phyloP scores from a whole-genome alignment of 371 early-diverging fungal genomes.

The Apophysomyces variabilis region DNA sequence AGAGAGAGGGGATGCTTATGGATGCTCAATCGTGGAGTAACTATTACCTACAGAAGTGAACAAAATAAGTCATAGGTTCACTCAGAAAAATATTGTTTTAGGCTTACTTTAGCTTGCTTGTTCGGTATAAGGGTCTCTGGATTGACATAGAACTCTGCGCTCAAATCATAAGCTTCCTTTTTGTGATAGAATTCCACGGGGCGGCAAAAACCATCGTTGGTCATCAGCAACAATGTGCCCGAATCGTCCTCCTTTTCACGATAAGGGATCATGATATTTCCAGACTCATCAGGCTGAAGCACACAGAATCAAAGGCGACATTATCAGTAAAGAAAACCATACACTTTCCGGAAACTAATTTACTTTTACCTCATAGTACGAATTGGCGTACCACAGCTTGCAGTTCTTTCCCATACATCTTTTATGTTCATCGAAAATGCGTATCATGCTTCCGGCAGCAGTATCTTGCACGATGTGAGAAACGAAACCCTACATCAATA shows the following conservation, averaged over 20 bases:
- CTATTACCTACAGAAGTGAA: constrained; percentile 27
- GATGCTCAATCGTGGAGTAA: constrained; percentile 42
- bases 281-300: constrained; percentile 42
- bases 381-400: constrained; percentile 48
- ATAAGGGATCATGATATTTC: constrained; percentile 56
- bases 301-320: not conserved
- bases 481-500: constrained; percentile 44
- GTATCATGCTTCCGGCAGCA: constrained; percentile 54
- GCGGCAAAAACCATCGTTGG: constrained; percentile 46
- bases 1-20: constrained; percentile 31
- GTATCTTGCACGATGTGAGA: constrained; percentile 51
- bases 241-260: constrained; percentile 1
- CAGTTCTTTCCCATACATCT: constrained; percentile 25
- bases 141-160: constrained; percentile 47
- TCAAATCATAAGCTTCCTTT: constrained; percentile 40
- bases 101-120: constrained; percentile 39
- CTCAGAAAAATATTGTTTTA: too few species aligned
- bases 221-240: constrained; percentile 30
- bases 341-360: not conserved
- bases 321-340: not conserved
- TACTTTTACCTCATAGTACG: constrained; percentile 47
- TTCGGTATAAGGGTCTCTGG: constrained; percentile 50
- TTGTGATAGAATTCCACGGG: constrained; percentile 35
- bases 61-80: too few species aligned
- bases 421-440: constrained; percentile 49